Evolutionary conservation across 208 protist species (phyloP), one percentile per base, ranked within the genome.

Genomic region (Trypanosomatidae sp.): DNA sequence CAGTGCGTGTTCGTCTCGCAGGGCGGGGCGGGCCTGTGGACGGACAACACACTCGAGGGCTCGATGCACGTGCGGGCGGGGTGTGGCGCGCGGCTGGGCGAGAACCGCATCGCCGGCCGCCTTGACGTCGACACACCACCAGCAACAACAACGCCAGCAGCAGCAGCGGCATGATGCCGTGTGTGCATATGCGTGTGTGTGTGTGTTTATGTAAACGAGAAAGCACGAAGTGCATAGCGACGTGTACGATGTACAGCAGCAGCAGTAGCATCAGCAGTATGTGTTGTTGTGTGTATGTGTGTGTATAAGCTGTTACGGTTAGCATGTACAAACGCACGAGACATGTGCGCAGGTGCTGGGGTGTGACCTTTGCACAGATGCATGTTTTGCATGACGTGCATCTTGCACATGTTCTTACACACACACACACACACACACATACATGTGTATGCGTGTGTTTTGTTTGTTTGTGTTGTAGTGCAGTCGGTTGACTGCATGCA

Each of bases 11-110:
- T 82, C 39, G 71, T 85, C 8, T 67, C 71, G 20, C 58, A 69
- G 23, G 72, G 70, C 5, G 78, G 71, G 0, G 64, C 52, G 23
- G 78, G 85, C 25, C 46, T 69, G 8, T 77, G 73, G 62, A 81
- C 43, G 7, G 75, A 79, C 42, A 93, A 93, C 50, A 66, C 13
- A 2, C 77, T 88, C 55, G 76, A 88, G 4, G 85, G 80, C 20
- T 87, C 74, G 19, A 56, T 93, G 37, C 74, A 84, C 56, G 58
- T 90, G 13, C 57, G 61, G 0, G 13, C 43, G 3, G 70, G 69
- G 7, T 81, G 69, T 43, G 51, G 49, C 6, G 66, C 78, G 4
- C 71, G 72, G 47, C 53, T 93, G 21, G 61, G 59, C 0, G 67
- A 61, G 11, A 93, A 93, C 55, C 62, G 59, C 18, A 51, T 93